A percentile compares a stretch with the other conserved stretches of the same genome.
These are phyloP conservation scores for Comarum palustre DNA, from an alignment of 306 rosid species.

Conservation along the genomic window DNA sequence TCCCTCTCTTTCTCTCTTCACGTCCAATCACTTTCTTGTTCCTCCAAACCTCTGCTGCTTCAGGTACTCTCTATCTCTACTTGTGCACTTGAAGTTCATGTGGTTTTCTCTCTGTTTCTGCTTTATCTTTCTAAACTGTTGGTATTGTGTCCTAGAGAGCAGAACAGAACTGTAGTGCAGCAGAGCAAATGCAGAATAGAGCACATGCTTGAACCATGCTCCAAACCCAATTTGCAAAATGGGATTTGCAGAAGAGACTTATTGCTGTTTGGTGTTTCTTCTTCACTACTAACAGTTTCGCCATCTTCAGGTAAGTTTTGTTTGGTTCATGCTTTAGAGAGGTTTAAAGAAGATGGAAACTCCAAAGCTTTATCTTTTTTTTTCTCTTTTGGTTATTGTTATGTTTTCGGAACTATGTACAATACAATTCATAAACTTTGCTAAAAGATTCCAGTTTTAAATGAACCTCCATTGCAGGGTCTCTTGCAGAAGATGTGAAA, in stretches of 20 bases:
- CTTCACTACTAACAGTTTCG: constrained; percentile 39
- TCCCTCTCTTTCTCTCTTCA: constrained; percentile 40
- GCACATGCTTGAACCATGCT: constrained; percentile 22
- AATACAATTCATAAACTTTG: neutral
- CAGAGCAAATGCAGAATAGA: constrained; percentile 26
- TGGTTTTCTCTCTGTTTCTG: neutral
- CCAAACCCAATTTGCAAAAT: constrained; percentile 45
- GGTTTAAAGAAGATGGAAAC: neutral
- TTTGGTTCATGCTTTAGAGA: neutral
- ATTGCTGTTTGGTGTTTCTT: constrained; percentile 52
- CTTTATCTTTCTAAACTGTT: neutral
- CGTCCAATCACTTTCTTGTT: constrained; percentile 28
- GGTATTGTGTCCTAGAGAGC: constrained; percentile 31
- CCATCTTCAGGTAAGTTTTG: constrained; percentile 46
- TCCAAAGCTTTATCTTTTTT: neutral
- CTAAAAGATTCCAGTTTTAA: neutral
- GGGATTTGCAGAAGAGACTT: constrained; percentile 59
- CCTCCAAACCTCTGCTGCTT: constrained; percentile 38
- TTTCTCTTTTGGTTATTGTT: neutral
- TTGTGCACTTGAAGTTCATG: neutral
- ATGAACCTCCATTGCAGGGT: constrained; percentile 40
- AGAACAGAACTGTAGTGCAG: constrained; percentile 26
- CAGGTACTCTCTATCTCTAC: constrained; percentile 37
- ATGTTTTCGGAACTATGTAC: neutral
- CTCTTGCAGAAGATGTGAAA: constrained; percentile 62